Percentiles rank a stretch among this genome's conserved stretches.
Evolutionary conservation across 768 basidiomycete genomes (phyloP).

Genomic region (Tephrocybe sp.): DNA sequence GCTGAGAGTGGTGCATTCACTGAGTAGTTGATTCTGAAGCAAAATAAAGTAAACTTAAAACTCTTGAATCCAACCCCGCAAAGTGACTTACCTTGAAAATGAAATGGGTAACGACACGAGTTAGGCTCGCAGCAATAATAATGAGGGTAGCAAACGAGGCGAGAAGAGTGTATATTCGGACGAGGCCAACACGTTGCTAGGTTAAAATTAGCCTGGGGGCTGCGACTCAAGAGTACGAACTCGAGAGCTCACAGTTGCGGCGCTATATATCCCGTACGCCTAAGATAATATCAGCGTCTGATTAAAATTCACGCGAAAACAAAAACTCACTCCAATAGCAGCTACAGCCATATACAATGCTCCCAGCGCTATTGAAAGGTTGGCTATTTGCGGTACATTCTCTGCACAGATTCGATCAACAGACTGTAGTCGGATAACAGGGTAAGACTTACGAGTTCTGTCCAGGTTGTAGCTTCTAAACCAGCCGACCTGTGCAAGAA

Average conservation of each 20-base stretch:
- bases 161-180: constrained; percentile 57
- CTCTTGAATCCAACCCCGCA: not conserved
- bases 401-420: constrained; percentile 22
- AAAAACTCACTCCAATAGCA: constrained; percentile 42
- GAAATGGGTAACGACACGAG: constrained; percentile 66
- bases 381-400: constrained; percentile 44
- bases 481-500: constrained; percentile 50
- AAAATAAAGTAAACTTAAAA: not conserved
- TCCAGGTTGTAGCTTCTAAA: constrained; percentile 56
- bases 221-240: not conserved
- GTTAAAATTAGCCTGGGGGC: not conserved
- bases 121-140: constrained; percentile 49
- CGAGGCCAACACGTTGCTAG: constrained; percentile 55
- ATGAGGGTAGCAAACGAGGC: constrained; percentile 48
- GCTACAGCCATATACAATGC: constrained; percentile 51
- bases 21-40: constrained; percentile 55
- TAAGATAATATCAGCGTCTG: constrained; percentile 9
- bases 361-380: constrained; percentile 61
- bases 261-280: constrained; percentile 54
- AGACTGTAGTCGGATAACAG: not conserved
- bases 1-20: constrained; percentile 47
- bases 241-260: constrained; percentile 43
- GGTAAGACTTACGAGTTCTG: constrained; percentile 41
- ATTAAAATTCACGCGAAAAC: not conserved
- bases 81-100: constrained; percentile 52